These are phyloP conservation scores for Metschnikowia drakensbergensis DNA, from an alignment of 805 yeast species.

Conservation along the genomic window DNA sequence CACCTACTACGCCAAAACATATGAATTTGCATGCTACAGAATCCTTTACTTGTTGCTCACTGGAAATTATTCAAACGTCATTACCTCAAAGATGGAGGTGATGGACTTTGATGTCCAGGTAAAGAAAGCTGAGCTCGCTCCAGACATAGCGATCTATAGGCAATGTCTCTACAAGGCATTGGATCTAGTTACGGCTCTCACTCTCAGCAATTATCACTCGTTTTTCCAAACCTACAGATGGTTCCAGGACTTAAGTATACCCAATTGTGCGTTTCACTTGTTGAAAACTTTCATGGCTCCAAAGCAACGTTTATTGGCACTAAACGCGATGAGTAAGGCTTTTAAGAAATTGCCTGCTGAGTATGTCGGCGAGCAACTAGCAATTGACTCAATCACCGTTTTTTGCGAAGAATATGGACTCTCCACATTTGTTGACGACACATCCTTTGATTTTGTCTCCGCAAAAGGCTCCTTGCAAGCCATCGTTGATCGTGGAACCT, in stretches of 20 bases:
- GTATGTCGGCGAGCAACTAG: constrained; percentile 9
- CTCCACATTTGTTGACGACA: constrained; percentile 19
- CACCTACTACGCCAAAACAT: constrained; percentile 8
- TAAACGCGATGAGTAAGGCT: constrained; percentile 18
- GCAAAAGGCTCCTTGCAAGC: constrained; percentile 35
- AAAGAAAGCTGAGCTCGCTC: neutral
- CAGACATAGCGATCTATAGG: constrained; percentile 2
- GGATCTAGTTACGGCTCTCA: constrained; percentile 7
- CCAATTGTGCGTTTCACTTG: constrained; percentile 15
- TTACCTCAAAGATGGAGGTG: constrained; percentile 30
- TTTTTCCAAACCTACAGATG: constrained; percentile 34
- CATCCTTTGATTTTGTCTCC: constrained; percentile 29
- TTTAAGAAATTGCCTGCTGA: constrained; percentile 13
- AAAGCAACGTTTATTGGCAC: constrained; percentile 16
- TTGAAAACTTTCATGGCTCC: constrained; percentile 15
- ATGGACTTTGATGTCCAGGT: constrained; percentile 5
- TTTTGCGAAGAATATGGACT: constrained; percentile 32
- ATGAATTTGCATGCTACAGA: constrained; percentile 70
- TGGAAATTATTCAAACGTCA: constrained; percentile 55
- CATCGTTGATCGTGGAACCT: constrained; percentile 33
- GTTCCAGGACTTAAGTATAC: constrained; percentile 4
- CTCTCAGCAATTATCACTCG: constrained; percentile 15
- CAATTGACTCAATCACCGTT: neutral
- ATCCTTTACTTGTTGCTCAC: constrained; percentile 74
- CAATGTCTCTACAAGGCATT: constrained; percentile 13